Conservation (phyloP, 768 basidiomycete genomes). For the Tulasnella sp. region DNA sequence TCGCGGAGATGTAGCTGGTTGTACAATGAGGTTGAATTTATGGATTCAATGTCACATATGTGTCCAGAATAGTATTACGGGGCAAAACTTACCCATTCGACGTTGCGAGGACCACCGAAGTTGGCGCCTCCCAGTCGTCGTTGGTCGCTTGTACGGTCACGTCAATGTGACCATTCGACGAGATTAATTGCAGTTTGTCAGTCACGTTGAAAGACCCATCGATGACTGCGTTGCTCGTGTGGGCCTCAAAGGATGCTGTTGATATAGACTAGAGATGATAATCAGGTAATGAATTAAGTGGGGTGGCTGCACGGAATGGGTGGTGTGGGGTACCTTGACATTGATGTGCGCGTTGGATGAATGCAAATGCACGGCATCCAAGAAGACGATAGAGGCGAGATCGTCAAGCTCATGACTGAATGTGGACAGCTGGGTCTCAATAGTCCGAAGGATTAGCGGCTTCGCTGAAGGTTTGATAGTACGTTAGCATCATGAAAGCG, state of each 20-base stretch:
- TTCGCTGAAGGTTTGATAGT: background rate
- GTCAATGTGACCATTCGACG: background rate
- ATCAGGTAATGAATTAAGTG: background rate
- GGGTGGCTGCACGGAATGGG: no score
- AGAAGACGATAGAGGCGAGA: background rate
- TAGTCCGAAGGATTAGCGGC: background rate
- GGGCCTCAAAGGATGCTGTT: background rate
- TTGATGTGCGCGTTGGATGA: background rate
- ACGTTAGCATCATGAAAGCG: background rate
- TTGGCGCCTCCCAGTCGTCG: background rate
- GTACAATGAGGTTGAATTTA: background rate
- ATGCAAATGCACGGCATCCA: background rate
- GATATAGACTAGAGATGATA: background rate
- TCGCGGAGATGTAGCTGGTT: background rate
- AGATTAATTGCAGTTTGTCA: background rate
- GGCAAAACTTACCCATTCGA: background rate
- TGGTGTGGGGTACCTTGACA: background rate
- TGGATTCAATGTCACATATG: background rate
- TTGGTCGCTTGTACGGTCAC: background rate
- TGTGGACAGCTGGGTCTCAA: background rate
- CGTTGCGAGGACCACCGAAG: background rate
- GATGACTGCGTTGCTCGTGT: background rate
- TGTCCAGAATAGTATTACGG: background rate
- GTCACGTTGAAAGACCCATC: background rate
- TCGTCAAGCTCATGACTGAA: background rate